Conservation (phyloP, 257 asterid genomes). For the Nicotiana sylvestris region DNA sequence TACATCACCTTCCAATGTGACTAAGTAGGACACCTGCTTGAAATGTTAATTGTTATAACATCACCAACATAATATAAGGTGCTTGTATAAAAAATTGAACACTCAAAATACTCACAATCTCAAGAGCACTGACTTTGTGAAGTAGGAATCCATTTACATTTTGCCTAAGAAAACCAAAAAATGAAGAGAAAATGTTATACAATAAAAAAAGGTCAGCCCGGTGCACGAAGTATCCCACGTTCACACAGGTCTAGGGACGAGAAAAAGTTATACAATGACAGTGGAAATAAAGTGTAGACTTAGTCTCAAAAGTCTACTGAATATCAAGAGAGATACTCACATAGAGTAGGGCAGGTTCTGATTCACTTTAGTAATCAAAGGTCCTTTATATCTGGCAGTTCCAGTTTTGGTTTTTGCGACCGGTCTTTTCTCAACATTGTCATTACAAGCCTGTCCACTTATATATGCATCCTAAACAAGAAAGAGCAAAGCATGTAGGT, state of each 20-base stretch:
- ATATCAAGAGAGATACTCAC: conserved; percentile 28
- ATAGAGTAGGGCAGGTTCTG: conserved; percentile 16
- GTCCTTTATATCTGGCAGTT: conserved; percentile 26
- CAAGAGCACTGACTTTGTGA: conserved; percentile 45
- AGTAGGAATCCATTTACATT: conserved; percentile 43
- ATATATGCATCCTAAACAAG: conserved; percentile 45
- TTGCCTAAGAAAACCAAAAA: conserved; percentile 21
- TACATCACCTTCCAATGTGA: conserved; percentile 46
- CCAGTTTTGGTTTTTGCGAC: not conserved
- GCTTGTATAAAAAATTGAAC: not conserved
- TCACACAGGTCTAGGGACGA: not conserved
- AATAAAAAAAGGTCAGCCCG: too few relatives aligned
- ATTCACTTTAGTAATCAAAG: conserved; percentile 30
- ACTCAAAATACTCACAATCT: conserved; percentile 39
- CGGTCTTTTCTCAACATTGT: conserved; percentile 8
- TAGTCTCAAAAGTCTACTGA: not conserved
- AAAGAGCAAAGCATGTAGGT: not conserved
- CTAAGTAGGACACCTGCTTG: conserved; percentile 41
- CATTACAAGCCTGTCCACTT: conserved; percentile 24
- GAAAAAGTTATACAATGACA: not conserved
- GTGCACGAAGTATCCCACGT: too few relatives aligned
- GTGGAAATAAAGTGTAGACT: not conserved
- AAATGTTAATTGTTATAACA: not conserved
- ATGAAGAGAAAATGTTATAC: not conserved
- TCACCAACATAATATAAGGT: not conserved